Evolutionary conservation across 2,329 filamentous ascomycete genomes (phyloP), one percentile per base, ranked within the genome.

Genomic region (Trichoderma sp.): DNA sequence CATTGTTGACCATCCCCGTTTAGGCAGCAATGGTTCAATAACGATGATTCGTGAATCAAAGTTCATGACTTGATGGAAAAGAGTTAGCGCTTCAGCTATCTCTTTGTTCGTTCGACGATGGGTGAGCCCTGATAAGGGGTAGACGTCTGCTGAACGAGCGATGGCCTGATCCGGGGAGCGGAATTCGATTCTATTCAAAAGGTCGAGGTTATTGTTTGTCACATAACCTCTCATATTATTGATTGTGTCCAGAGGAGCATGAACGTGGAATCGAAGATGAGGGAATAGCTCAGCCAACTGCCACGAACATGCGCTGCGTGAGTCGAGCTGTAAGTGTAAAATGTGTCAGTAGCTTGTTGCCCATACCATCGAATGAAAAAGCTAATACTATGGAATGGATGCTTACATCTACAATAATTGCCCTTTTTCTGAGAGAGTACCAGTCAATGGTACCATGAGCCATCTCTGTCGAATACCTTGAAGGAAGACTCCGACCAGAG

Each of bases 21-120:
- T 28, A 6, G 39, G 43, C 7, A 72, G 32, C 11, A 72, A n/a
- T 9, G 64, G 39, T 8, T 63, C 64, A 12, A 57, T 39, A 24
- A 70, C 69, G 12, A 72, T 4, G 14, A 69, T 21, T 2, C 7
- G 18, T 21, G 70, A 72, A 4, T 6, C 14, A 15, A 11, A 14
- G 3, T 9, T 12, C 57, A 70, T 53, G 12, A 8, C 43, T 3
- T 11, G 4, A 24, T 9, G 5, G 2, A 21, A 24, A 3, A 76
- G 21, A 1, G 34, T 11, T 4, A 81, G 72, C 39, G 84, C 83
- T 15, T 72, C 73, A 8, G 75, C 65, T 1, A 78, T 75, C 15
- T 82, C 76, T 9, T 77, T 77, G 60, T 86, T 82, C 0, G 83
- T 79, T 83, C 83, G 86, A 75, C 86, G 82, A 72, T 86, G 85